Percentiles rank a stretch among this genome's conserved stretches.
Conservation (phyloP, 2,329 filamentous ascomycete species). For the Calonectria pteridis region DNA sequence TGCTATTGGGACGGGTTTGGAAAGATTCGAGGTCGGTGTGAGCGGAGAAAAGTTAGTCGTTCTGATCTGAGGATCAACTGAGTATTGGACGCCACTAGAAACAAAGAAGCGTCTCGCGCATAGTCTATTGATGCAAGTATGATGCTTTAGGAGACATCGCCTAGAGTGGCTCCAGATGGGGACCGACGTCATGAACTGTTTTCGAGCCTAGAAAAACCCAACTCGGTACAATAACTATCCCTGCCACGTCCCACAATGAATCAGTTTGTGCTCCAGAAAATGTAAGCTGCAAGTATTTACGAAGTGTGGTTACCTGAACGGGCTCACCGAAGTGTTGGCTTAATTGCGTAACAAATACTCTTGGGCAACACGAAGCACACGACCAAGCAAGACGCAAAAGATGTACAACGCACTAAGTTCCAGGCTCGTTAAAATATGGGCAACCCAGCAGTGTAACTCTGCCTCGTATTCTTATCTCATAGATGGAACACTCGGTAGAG, state of each 20-base stretch:
- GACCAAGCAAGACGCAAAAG: too few relatives aligned
- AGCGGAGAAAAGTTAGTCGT: constrained; percentile 38
- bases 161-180: neutral
- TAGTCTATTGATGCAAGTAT: neutral
- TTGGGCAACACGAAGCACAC: neutral
- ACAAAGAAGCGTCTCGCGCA: too few relatives aligned
- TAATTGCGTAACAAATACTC: neutral
- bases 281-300: neutral
- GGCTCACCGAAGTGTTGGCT: neutral
- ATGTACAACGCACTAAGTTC: neutral
- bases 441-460: neutral
- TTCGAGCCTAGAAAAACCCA: neutral
- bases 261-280: neutral
- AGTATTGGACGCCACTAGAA: too few relatives aligned
- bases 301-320: neutral
- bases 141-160: neutral
- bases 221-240: neutral
- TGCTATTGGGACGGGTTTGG: constrained; percentile 19
- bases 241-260: neutral
- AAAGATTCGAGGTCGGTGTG: constrained; percentile 28
- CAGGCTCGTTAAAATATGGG: too few relatives aligned
- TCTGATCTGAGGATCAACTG: constrained; percentile 10
- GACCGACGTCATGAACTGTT: neutral
- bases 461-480: neutral
- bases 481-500: neutral